Percentiles rank a stretch among this genome's conserved stretches.
These are phyloP conservation scores for Tilletiaria anomala DNA, from an alignment of 1,284 basidiomycete species.

Conservation along the genomic window DNA sequence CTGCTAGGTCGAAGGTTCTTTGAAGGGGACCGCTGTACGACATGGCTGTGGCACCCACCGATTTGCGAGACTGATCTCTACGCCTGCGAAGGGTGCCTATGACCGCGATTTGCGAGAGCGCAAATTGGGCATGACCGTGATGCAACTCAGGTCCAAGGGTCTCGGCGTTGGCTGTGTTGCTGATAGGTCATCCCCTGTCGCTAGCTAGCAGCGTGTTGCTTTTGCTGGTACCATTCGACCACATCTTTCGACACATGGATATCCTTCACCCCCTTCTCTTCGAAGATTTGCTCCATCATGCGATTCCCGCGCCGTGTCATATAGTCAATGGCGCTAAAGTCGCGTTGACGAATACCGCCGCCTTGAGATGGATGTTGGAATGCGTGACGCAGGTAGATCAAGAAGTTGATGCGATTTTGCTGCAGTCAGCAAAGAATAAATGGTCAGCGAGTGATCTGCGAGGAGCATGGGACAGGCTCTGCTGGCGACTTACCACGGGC, in stretches of 20 bases:
- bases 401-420: conserved; percentile 26
- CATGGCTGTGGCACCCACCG: too few species aligned
- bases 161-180: too few species aligned
- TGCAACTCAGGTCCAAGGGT: too few species aligned
- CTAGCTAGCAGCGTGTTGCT: too few species aligned
- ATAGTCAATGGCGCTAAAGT: conserved; percentile 36
- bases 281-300: conserved; percentile 27
- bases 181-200: too few species aligned
- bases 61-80: too few species aligned
- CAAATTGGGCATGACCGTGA: too few species aligned
- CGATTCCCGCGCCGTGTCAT: conserved; percentile 25
- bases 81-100: too few species aligned
- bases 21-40: too few species aligned
- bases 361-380: conserved; percentile 33
- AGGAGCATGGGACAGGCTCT: background rate
- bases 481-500: conserved; percentile 14
- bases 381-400: conserved; percentile 34
- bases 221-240: background rate
- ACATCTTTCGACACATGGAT: conserved; percentile 17
- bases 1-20: too few species aligned
- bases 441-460: too few species aligned
- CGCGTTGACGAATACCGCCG: conserved; percentile 21
- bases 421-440: conserved; percentile 2
- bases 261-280: conserved; percentile 21
- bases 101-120: too few species aligned